These are phyloP conservation scores for Cytospora leucostoma DNA, from an alignment of 2,329 filamentous ascomycete genomes.

Conservation along the genomic window DNA sequence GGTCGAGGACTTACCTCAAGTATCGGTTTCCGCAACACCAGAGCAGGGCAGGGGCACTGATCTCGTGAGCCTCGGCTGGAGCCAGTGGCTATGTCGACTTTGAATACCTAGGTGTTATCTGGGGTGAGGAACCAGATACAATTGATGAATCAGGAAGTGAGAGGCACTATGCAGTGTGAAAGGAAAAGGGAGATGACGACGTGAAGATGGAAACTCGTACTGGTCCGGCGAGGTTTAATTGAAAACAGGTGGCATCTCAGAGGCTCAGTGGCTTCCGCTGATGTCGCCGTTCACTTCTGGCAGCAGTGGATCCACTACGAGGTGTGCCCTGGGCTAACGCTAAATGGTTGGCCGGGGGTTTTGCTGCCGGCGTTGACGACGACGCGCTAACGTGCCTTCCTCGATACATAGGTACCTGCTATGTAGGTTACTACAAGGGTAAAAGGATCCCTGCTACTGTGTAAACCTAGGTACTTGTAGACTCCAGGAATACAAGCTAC, in stretches of 20 bases:
- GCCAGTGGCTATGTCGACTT: conserved; percentile 14
- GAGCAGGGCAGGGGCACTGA: conserved; percentile 2
- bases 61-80: conserved; percentile 14
- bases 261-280: conserved; percentile 13
- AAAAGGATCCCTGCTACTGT: background rate
- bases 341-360: background rate
- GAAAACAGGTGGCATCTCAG: conserved; percentile 28
- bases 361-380: background rate
- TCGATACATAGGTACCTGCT: background rate
- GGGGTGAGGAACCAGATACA: conserved; percentile 4
- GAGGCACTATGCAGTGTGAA: background rate
- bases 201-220: conserved; percentile 14
- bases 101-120: conserved; percentile 5
- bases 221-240: conserved; percentile 23
- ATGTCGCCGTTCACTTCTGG: conserved; percentile 1
- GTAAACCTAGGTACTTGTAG: background rate
- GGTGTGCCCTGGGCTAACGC: background rate
- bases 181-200: conserved; percentile 16
- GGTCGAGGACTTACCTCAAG: conserved; percentile 5
- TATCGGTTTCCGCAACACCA: conserved; percentile 7
- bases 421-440: background rate
- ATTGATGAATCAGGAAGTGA: background rate
- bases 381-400: background rate
- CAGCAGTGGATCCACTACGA: background rate
- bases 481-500: no score